These are phyloP conservation scores for Diaporthe sp. DNA, from an alignment of 2,329 filamentous ascomycete genomes.

Conservation along the genomic window DNA sequence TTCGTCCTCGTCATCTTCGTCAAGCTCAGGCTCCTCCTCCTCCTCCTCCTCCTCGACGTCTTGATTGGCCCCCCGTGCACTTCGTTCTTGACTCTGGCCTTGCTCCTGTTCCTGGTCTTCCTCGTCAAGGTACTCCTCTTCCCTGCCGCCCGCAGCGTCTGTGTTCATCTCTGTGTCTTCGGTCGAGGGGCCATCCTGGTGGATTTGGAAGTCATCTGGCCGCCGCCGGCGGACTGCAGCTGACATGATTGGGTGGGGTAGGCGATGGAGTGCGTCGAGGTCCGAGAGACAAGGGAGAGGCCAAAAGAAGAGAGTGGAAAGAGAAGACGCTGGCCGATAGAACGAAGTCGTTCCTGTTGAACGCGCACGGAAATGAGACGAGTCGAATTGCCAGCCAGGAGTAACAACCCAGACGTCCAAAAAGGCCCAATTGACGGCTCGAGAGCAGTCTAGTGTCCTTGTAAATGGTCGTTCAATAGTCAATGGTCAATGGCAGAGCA, in stretches of 20 bases:
- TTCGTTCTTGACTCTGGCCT: conserved; percentile 49
- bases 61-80: not conserved
- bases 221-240: conserved; percentile 47
- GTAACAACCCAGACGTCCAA: not conserved
- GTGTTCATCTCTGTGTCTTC: conserved; percentile 66
- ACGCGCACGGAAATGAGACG: conserved; percentile 7
- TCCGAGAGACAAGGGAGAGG: not conserved
- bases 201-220: conserved; percentile 61
- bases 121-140: conserved; percentile 51
- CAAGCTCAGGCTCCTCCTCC: conserved; percentile 51
- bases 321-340: not conserved
- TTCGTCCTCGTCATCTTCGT: conserved; percentile 58
- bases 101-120: conserved; percentile 53
- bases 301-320: too few relatives aligned
- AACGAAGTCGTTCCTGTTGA: not conserved
- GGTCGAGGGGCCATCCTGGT: conserved; percentile 63
- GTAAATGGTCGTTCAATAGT: not conserved
- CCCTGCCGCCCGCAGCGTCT: conserved; percentile 54
- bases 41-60: conserved; percentile 56
- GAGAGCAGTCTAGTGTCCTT: not conserved
- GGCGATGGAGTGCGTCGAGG: not conserved
- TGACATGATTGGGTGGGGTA: conserved; percentile 42
- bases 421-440: conserved; percentile 8
- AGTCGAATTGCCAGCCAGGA: not conserved
- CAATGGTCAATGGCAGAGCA: conserved; percentile 7